phyloP scores from a whole-genome alignment of 2,329 filamentous ascomycete species.

The Phaeosphaeriaceae sp. region DNA sequence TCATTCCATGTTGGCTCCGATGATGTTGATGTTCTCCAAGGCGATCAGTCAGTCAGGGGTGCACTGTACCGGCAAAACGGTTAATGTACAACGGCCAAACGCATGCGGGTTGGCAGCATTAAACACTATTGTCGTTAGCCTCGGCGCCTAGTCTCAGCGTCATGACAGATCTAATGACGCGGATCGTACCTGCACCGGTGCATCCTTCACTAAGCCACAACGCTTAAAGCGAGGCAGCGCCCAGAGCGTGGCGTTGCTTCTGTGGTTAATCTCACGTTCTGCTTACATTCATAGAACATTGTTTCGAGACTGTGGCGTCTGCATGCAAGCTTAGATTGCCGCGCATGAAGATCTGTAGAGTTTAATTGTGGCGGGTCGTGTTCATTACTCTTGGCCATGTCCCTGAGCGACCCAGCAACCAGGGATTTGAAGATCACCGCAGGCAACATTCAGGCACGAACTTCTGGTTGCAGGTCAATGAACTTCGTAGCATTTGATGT shows the following conservation, averaged over 20 bases:
- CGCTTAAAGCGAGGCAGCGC: neutral
- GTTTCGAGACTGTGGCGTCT: neutral
- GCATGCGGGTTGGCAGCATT: neutral
- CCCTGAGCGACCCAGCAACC: slow-evolving; percentile 19
- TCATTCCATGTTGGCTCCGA: neutral
- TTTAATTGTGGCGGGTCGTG: slow-evolving; percentile 12
- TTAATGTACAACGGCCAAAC: slow-evolving; percentile 1
- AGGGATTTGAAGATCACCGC: slow-evolving; percentile 6
- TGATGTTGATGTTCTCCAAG: neutral
- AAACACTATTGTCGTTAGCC: neutral
- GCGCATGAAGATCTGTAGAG: slow-evolving; percentile 14
- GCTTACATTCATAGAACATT: neutral
- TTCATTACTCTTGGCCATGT: slow-evolving; percentile 9
- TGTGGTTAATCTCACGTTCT: slow-evolving; percentile 4
- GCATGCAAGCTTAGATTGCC: slow-evolving; percentile 12
- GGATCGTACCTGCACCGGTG: neutral
- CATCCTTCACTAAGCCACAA: neutral
- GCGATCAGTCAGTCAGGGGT: neutral
- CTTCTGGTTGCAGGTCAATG: neutral
- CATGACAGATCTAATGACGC: neutral
- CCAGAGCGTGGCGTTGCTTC: slow-evolving; percentile 1
- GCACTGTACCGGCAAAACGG: slow-evolving; percentile 2
- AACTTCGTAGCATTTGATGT: neutral
- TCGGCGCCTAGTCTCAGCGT: slow-evolving; percentile 1
- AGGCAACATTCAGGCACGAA: slow-evolving; percentile 1